Evolutionary conservation across 2,329 filamentous ascomycete species (phyloP), one percentile per base, ranked within the genome.

Genomic region (Xylaria arbuscula): DNA sequence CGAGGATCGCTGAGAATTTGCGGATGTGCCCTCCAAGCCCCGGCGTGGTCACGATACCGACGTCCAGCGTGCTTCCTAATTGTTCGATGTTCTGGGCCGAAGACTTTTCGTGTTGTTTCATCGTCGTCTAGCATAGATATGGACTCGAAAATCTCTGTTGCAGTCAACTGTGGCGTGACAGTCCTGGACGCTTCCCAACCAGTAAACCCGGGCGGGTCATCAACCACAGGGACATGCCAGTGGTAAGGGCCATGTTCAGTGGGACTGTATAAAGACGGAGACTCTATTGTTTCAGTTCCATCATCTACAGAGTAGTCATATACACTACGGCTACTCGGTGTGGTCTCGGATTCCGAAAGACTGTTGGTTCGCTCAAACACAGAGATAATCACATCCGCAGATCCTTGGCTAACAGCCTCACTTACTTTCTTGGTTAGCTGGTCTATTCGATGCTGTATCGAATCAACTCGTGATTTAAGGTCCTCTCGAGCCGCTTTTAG

Each of bases 321-420:
- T 42, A 78, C 50, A 60, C 78, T 82, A 57, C 66, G 76, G 36
- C 78, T 77, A 64, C 78, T 80, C 5, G 78, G 75, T 1, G 81
- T 79, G 0, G 81, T 82, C n/a, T 80, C 79, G 0, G 83, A 82
- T 24, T 83, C 82, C 5, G 85, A 87, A 8, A 82, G 76, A 66
- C 81, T 85, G 68, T 82, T 85, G 3, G 81, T 80, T 22, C 83
- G 80, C 68, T 87, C 85, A 64, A 87, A 87, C 1, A 87, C 83
- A 0, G 84, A 87, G 0, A 78, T 74, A 36, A 81, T 78, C 6
- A 75, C 70, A 1, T 78, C 76, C 0, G 69, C 74, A 8, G 75
- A 76, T 2, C 79, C 80, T 24, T 80, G 78, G 15, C 80, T 75
- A 17, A 82, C 81, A 4, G 78, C 76, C 5, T 79, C 76, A 22